Base-by-base conservation (phyloP, 495 filamentous ascomycete genomes). In the Jackrogersella minutella region DNA sequence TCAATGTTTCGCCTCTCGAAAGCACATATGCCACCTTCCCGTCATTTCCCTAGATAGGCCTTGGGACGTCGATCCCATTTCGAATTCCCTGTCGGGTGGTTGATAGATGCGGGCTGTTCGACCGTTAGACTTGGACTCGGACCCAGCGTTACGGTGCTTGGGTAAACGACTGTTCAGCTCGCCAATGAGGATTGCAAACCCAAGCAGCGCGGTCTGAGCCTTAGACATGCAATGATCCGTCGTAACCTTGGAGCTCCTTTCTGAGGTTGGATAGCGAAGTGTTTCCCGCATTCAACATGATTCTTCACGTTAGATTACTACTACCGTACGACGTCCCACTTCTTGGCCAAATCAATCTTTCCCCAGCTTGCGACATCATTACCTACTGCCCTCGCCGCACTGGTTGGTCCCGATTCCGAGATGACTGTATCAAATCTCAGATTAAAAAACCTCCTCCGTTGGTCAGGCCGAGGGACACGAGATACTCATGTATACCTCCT, bases 251-350 rank as follows among this genome's bases (percentile, higher is more conserved):
- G 53, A 64, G 46, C 33, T 19, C 47, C n/a, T 62, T 37, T 16
- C 26, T 43, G 4, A 60, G 51, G 8, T 49, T 63, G 60, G 66
- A 69, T 64, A 64, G 61, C 56, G 55, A 69, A 52, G 54, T 60
- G 61, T 53, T 57, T 69, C 56, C 61, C 61, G 13, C 56, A 60
- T 60, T 61, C 44, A 61, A 61, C 56, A 30, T 7, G 59, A 33
- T 59, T 49, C 39, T 58, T 52, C 41, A 64, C 51, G 36, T 49
- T 61, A 57, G 51, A 69, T 69, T 69, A 69, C 66, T 69, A 69
- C 66, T 64, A 60, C 61, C 17, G 60, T 57, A 64, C 66, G 40
- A 63, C 60, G 14, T 64, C 46, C 49, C 57, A 24, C 33, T 41
- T 68, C 61, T 61, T 64, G 61, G 59, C 66, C 50, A 19, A 64